Base-by-base conservation (phyloP, 495 filamentous ascomycete species). In the Podospora sp. region DNA sequence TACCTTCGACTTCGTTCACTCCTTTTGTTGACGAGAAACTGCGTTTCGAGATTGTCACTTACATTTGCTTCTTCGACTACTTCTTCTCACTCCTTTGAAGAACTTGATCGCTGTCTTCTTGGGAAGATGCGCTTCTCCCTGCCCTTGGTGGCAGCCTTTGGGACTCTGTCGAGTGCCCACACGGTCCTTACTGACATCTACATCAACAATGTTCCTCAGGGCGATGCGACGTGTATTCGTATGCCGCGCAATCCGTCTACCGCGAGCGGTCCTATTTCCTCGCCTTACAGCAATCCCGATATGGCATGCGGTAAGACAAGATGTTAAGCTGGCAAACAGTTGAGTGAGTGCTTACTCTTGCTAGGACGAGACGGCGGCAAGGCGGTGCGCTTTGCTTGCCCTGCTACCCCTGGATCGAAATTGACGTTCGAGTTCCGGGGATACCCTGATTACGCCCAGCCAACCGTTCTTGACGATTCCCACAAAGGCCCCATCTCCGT, bases 401-500 rank as follows among this genome's bases (percentile, higher is more conserved):
- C 82, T 4, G 83, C 83, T 36, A 69, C 79, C 4, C 80, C 83
- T 6, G 86, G 85, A 27, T 78, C 84, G 18, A 84, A 77, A 8
- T 72, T 93, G 25, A 88, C 82, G 49, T 87, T 92, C 65, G 80
- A 87, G 68, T 92, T 85, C 77, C 88, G 87, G 55, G 76, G 78
- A 40, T 88, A 82, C 77, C 81, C 89, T 6, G 84, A 92, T 77
- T 84, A 77, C 27, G 76, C 80, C 9, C 67, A 78, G 57, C 82
- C 84, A n/a, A 82, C 83, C 35, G 72, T 81, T 33, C 81, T 93
- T 61, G 89, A 90, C 74, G 66, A 66, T 1, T 84, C 81, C 50
- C 90, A 93, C 75, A 86, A 89, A 72, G 91, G 86, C 1, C 88
- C 91, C 52, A 90, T 88, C 67, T 84, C 90, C 12, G 83, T 92